Conservation (phyloP, 2,329 filamentous ascomycete species). For the Penicillium sp. region DNA sequence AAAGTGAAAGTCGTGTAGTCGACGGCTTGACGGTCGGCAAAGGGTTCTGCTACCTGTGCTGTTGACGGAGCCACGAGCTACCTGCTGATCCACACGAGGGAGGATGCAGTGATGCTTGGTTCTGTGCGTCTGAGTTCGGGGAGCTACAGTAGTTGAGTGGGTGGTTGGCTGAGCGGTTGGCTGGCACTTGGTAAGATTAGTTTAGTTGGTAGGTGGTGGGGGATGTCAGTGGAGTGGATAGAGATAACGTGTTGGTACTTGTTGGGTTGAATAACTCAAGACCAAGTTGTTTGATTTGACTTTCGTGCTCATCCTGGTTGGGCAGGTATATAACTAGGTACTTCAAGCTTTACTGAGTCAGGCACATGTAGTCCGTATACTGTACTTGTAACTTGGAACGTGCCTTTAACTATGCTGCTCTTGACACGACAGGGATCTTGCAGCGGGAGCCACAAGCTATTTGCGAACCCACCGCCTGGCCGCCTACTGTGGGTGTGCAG, state of each 20-base stretch:
- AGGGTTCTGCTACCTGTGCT: slow-evolving; percentile 13
- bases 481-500: background rate
- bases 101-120: background rate
- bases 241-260: background rate
- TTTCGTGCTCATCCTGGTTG: background rate
- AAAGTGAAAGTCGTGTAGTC: no score
- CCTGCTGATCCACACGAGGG: slow-evolving; percentile 10
- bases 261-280: background rate
- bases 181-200: background rate
- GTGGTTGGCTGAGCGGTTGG: background rate
- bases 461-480: slow-evolving; percentile 4
- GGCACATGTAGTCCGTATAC: background rate
- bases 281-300: background rate
- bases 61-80: slow-evolving; percentile 3
- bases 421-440: background rate
- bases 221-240: background rate
- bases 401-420: background rate
- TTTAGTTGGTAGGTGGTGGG: background rate
- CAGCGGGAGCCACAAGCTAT: background rate
- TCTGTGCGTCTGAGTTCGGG: slow-evolving; percentile 1
- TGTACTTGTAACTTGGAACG: background rate
- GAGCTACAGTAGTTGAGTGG: background rate
- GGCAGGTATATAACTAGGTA: background rate
- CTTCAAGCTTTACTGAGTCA: background rate
- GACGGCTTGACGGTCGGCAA: slow-evolving; percentile 7